A percentile compares a stretch with the other conserved stretches of the same genome.
phyloP scores from a whole-genome alignment of 352 stramenopile species.

The Globisporangium middletonii region DNA sequence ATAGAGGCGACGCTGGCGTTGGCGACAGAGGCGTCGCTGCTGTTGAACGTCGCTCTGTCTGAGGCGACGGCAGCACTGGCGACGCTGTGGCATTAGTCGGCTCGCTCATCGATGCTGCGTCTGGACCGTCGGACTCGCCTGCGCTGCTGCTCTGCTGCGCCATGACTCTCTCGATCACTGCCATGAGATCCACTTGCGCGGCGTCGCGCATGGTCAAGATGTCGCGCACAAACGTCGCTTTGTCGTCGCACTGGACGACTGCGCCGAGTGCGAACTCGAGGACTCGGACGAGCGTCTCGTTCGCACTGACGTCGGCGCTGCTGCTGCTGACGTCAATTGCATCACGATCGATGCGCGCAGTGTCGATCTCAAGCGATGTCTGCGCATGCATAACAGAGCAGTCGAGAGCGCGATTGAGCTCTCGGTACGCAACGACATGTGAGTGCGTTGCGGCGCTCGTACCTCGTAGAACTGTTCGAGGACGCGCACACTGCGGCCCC shows the following conservation, averaged over 20 bases:
- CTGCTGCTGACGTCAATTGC: not conserved
- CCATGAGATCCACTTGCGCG: conserved; percentile 60
- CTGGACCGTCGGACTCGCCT: not conserved
- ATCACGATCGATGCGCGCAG: conserved; percentile 3
- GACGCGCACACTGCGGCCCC: conserved; percentile 13
- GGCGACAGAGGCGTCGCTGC: not conserved
- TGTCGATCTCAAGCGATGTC: conserved; percentile 20
- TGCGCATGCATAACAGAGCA: not conserved
- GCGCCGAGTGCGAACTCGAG: conserved; percentile 45
- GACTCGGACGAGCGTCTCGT: conserved; percentile 12
- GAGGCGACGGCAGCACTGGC: not conserved
- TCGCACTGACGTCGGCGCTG: not conserved
- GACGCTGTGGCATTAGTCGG: not conserved
- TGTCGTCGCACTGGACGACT: conserved; percentile 52
- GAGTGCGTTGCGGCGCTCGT: not conserved
- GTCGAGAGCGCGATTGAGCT: not conserved
- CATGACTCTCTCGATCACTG: conserved; percentile 54
- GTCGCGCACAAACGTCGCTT: conserved; percentile 50
- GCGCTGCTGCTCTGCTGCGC: conserved; percentile 7
- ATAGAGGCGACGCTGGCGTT: conserved; percentile 5
- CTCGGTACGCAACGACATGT: not conserved
- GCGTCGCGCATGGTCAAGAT: conserved; percentile 58
- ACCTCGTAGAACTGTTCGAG: conserved; percentile 62
- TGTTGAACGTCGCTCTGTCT: not conserved
- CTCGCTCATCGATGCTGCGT: not conserved